phyloP scores from a whole-genome alignment of 208 protist species.

The Wallacemonas sp. region DNA sequence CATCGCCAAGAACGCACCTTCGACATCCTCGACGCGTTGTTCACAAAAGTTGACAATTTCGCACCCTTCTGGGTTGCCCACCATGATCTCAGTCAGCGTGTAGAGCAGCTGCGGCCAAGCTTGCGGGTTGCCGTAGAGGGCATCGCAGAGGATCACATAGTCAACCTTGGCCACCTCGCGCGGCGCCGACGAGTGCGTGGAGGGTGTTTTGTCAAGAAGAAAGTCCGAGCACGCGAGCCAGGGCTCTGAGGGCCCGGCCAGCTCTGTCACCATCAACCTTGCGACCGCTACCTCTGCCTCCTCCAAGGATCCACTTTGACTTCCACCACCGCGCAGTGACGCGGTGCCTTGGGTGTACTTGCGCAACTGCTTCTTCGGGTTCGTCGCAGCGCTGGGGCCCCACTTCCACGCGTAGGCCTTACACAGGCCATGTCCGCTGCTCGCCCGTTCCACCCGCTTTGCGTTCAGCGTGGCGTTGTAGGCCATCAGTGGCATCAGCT shows the following conservation, averaged over 20 bases:
- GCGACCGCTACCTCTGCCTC: neutral
- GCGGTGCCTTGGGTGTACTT: constrained; percentile 40
- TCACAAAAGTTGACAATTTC: constrained; percentile 88
- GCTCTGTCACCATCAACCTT: constrained; percentile 16
- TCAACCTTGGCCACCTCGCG: constrained; percentile 26
- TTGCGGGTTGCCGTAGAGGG: constrained; percentile 87
- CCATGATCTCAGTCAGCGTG: constrained; percentile 76
- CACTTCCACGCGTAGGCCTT: constrained; percentile 73
- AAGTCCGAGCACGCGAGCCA: constrained; percentile 29
- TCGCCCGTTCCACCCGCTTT: constrained; percentile 29
- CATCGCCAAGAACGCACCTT: constrained; percentile 65
- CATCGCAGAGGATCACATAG: constrained; percentile 83
- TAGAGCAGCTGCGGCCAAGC: constrained; percentile 84
- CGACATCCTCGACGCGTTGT: constrained; percentile 84
- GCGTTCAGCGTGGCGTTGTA: constrained; percentile 72
- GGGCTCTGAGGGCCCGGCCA: constrained; percentile 34
- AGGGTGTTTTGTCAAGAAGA: constrained; percentile 7
- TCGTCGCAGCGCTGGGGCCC: constrained; percentile 50
- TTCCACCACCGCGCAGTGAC: too few relatives aligned
- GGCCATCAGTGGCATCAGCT: constrained; percentile 82
- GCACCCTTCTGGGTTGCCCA: constrained; percentile 49
- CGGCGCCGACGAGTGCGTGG: neutral
- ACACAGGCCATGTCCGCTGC: constrained; percentile 45
- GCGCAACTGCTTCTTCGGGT: constrained; percentile 29
- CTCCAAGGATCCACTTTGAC: too few relatives aligned